Evolutionary conservation across 768 basidiomycete species (phyloP).

Genomic region (Macrolepiota fuliginosa): DNA sequence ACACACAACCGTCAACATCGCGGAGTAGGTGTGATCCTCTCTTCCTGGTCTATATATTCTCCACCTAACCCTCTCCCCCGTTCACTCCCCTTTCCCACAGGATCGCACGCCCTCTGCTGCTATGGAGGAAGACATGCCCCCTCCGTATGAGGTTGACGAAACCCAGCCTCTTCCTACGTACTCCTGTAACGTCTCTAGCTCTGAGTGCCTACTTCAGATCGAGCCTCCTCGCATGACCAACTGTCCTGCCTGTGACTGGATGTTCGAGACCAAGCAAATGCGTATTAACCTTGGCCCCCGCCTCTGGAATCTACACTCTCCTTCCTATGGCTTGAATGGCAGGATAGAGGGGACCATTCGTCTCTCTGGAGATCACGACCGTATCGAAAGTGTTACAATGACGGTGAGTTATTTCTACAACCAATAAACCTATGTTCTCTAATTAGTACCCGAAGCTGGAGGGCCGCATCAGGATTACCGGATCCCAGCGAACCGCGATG

Average conservation of each 20-base stretch:
- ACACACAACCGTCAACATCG: neutral
- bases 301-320: slow-evolving; percentile 33
- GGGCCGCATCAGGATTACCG: slow-evolving; percentile 31
- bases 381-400: slow-evolving; percentile 34
- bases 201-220: slow-evolving; percentile 34
- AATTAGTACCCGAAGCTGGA: slow-evolving; percentile 28
- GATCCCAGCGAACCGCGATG: slow-evolving; percentile 26
- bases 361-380: slow-evolving; percentile 31
- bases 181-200: slow-evolving; percentile 23
- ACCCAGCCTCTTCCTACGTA: slow-evolving; percentile 22
- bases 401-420: slow-evolving; percentile 27
- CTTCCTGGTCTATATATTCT: neutral
- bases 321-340: slow-evolving; percentile 41
- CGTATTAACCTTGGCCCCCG: slow-evolving; percentile 38
- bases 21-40: slow-evolving; percentile 1
- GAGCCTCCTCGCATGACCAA: slow-evolving; percentile 23
- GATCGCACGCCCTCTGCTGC: slow-evolving; percentile 2
- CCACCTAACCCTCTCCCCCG: neutral
- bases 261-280: slow-evolving; percentile 37
- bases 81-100: neutral
- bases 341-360: slow-evolving; percentile 36
- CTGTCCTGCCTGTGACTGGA: slow-evolving; percentile 29
- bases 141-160: slow-evolving; percentile 20
- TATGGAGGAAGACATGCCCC: slow-evolving; percentile 8
- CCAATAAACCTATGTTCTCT: neutral